Percentiles rank a stretch among this genome's conserved stretches.
phyloP scores from a whole-genome alignment of 139 green algal species.

The Pleodorina starrii region DNA sequence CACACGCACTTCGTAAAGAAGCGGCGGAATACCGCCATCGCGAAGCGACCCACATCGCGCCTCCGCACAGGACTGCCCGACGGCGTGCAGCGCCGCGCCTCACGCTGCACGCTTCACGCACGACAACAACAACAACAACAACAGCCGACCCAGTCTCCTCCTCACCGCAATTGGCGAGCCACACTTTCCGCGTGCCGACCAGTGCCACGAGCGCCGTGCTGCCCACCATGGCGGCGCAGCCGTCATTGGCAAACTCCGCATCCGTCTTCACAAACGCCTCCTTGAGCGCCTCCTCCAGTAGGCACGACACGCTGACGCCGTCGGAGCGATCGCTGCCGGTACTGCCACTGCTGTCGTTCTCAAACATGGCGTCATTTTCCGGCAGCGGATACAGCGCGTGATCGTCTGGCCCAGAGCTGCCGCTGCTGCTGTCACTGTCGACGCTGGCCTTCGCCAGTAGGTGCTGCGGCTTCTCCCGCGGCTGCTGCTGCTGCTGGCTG shows the following conservation, averaged over 20 bases:
- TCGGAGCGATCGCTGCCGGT: conserved; percentile 36
- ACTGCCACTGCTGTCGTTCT: conserved; percentile 45
- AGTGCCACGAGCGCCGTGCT: conserved; percentile 87
- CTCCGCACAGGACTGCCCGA: no score
- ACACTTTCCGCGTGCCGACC: conserved; percentile 67
- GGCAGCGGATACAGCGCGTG: conserved; percentile 21
- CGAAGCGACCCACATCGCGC: no score
- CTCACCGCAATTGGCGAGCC: conserved; percentile 80
- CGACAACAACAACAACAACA: no score
- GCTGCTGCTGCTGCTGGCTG: neutral
- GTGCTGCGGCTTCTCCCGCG: neutral
- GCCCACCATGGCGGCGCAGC: conserved; percentile 78
- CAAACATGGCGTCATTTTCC: conserved; percentile 35
- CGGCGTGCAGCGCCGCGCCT: no score
- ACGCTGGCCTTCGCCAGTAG: neutral
- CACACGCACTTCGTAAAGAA: no score
- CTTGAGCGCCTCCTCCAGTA: conserved; percentile 70
- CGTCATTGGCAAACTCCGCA: conserved; percentile 73
- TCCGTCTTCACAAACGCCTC: conserved; percentile 73
- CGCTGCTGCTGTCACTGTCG: conserved; percentile 21
- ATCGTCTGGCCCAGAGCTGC: conserved; percentile 4
- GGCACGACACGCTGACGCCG: conserved; percentile 32
- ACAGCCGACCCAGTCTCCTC: no score
- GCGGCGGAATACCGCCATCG: no score
- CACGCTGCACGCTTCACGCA: no score